These are phyloP conservation scores for Antrodiella citrinella DNA, from an alignment of 768 basidiomycete species.

Conservation along the genomic window DNA sequence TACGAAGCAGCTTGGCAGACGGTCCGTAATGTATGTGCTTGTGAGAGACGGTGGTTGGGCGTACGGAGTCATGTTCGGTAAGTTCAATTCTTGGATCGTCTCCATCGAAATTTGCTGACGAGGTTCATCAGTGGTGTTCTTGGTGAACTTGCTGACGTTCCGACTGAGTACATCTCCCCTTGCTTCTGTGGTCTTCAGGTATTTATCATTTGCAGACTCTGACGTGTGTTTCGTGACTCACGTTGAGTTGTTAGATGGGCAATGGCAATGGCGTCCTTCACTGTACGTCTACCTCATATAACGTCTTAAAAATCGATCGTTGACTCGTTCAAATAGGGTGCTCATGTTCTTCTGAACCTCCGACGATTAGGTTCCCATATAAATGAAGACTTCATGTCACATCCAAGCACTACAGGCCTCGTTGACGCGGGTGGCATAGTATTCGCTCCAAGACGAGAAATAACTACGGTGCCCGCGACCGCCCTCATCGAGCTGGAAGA, in stretches of 20 bases:
- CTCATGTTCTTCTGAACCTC: conserved; percentile 3
- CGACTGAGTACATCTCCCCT: neutral
- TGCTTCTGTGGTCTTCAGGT: neutral
- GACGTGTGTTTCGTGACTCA: no score
- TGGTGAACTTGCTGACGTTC: neutral
- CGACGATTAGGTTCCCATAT: neutral
- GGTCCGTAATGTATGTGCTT: conserved; percentile 6
- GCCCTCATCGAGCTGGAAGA: no score
- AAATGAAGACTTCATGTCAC: neutral
- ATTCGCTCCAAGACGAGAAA: no score
- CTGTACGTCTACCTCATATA: neutral
- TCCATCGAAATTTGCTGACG: no score
- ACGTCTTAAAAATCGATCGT: neutral
- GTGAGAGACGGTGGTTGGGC: conserved; percentile 10
- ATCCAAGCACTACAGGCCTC: no score
- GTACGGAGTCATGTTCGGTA: conserved; percentile 9
- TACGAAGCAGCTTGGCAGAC: neutral
- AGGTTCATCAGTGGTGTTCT: conserved; percentile 1
- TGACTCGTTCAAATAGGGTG: neutral
- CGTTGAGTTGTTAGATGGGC: conserved; percentile 3
- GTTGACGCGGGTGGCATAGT: no score
- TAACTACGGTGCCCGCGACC: no score
- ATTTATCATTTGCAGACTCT: neutral
- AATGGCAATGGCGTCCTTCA: conserved; percentile 1
- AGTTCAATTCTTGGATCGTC: neutral